Conservation (phyloP, 345 rosid species). For the Triadica sebifera region DNA sequence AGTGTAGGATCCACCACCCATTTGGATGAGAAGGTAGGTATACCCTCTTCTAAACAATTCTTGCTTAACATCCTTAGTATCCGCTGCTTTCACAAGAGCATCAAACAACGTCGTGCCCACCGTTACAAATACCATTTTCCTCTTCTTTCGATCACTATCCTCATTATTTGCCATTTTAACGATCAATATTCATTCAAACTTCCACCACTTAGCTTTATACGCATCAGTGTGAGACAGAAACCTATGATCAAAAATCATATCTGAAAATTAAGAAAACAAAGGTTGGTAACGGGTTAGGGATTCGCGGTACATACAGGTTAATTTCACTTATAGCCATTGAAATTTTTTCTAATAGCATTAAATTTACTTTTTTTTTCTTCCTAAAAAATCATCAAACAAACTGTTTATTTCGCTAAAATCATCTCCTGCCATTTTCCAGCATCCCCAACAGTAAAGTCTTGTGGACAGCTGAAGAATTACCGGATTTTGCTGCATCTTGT, state of each 20-base stretch:
- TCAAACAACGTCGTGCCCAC: conserved; percentile 92
- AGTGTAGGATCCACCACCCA: conserved; percentile 72
- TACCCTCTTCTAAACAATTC: conserved; percentile 62
- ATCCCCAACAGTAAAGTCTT: too few relatives aligned
- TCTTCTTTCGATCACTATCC: conserved; percentile 25
- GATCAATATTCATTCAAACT: not conserved
- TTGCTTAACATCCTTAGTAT: conserved; percentile 49
- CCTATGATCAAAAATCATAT: not conserved
- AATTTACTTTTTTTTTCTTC: too few relatives aligned
- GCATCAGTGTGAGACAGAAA: not conserved
- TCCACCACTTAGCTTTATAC: not conserved
- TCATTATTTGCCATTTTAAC: conserved; percentile 30
- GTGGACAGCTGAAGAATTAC: too few relatives aligned
- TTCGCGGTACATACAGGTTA: too few relatives aligned
- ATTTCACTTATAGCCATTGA: too few relatives aligned
- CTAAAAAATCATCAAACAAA: too few relatives aligned
- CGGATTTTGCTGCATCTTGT: too few relatives aligned
- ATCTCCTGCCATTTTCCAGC: too few relatives aligned
- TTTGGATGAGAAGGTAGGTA: conserved; percentile 75
- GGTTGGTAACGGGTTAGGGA: too few relatives aligned
- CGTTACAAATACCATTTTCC: conserved; percentile 59
- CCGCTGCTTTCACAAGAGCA: conserved; percentile 63
- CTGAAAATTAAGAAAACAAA: not conserved
- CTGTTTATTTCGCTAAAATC: too few relatives aligned
- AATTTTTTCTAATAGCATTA: too few relatives aligned